These are phyloP conservation scores for Leccinellum luteum DNA, from an alignment of 768 basidiomycete genomes.

Conservation along the genomic window DNA sequence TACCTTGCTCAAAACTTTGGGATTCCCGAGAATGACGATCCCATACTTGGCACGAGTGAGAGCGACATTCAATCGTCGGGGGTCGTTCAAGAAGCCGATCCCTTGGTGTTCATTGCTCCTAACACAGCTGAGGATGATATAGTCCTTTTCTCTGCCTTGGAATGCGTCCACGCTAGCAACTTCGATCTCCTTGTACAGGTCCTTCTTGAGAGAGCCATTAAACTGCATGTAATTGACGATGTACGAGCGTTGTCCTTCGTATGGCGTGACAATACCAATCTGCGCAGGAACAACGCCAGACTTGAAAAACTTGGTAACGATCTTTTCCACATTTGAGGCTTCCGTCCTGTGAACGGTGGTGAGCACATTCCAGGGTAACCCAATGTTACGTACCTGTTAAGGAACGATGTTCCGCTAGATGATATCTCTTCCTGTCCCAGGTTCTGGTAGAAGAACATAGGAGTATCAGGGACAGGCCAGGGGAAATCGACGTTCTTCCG, in stretches of 20 bases:
- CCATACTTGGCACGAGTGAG: conserved; percentile 98
- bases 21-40: conserved; percentile 99
- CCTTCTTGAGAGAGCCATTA: conserved; percentile 99
- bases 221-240: conserved; percentile 99
- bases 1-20: conserved; percentile 98
- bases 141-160: conserved; percentile 99
- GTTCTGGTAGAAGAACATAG: conserved; percentile 99
- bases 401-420: conserved; percentile 95
- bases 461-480: conserved; percentile 95
- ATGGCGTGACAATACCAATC: conserved; percentile 98
- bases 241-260: conserved; percentile 97
- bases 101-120: conserved; percentile 99
- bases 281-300: conserved; percentile 93
- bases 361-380: not conserved
- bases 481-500: conserved; percentile 99
- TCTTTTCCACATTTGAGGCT: conserved; percentile 99
- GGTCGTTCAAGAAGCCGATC: conserved; percentile 98
- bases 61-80: conserved; percentile 93
- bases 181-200: conserved; percentile 98
- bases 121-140: conserved; percentile 97
- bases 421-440: conserved; percentile 98
- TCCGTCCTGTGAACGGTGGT: conserved; percentile 65
- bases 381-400: conserved; percentile 64
- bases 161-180: conserved; percentile 99
- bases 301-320: conserved; percentile 99